Evolutionary conservation across 768 basidiomycete species (phyloP).

Genomic region (Mycena maculata): DNA sequence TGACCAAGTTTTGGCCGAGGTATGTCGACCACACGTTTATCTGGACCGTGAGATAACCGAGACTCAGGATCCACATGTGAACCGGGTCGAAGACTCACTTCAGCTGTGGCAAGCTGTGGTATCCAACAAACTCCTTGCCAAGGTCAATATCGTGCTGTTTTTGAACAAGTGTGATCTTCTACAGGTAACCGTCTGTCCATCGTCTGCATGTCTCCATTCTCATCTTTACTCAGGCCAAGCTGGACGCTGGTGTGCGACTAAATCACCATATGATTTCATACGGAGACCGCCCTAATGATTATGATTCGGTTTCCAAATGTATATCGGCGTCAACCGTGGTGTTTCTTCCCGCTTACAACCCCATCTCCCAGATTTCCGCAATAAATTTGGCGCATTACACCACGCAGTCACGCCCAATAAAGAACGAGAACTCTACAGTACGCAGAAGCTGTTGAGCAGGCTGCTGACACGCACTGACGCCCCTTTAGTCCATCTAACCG

Average conservation of each 20-base stretch:
- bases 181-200: slow-evolving; percentile 54
- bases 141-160: slow-evolving; percentile 85
- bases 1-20: slow-evolving; percentile 86
- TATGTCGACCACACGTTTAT: slow-evolving; percentile 43
- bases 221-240: slow-evolving; percentile 64
- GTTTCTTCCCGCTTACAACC: slow-evolving; percentile 15
- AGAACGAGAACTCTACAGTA: slow-evolving; percentile 79
- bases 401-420: slow-evolving; percentile 76
- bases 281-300: slow-evolving; percentile 83
- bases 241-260: slow-evolving; percentile 80
- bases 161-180: slow-evolving; percentile 86
- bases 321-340: slow-evolving; percentile 39
- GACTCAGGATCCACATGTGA: slow-evolving; percentile 73
- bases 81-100: slow-evolving; percentile 84
- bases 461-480: not conserved
- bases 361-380: slow-evolving; percentile 69
- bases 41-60: slow-evolving; percentile 7
- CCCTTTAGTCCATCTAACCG: slow-evolving; percentile 76
- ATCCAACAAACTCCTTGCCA: slow-evolving; percentile 76
- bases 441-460: slow-evolving; percentile 36
- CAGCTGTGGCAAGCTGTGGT: slow-evolving; percentile 79
- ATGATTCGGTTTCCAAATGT: slow-evolving; percentile 82
- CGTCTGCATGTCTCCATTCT: slow-evolving; percentile 16
- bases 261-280: slow-evolving; percentile 78
- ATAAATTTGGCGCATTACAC: slow-evolving; percentile 79